A percentile compares a stretch with the other conserved stretches of the same genome.
phyloP scores from a whole-genome alignment of 805 yeast species.

The Candida railenensis region DNA sequence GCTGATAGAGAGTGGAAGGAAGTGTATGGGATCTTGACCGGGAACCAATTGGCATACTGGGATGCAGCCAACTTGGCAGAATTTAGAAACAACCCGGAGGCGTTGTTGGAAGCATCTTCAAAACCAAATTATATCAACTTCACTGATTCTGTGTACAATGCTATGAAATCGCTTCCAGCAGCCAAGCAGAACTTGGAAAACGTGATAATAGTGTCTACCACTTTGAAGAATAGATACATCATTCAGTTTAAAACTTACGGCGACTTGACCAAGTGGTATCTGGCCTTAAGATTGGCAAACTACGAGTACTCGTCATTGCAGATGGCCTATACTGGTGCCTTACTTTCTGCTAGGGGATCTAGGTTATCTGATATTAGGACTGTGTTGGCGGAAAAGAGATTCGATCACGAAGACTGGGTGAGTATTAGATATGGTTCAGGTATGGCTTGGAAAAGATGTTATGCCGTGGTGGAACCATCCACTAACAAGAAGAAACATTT shows the following conservation, averaged over 20 bases:
- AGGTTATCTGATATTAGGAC: slow-evolving; percentile 83
- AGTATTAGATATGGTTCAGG: slow-evolving; percentile 94
- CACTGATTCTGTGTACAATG: slow-evolving; percentile 83
- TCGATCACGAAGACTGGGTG: slow-evolving; percentile 90
- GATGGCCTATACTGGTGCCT: slow-evolving; percentile 95
- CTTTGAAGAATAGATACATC: slow-evolving; percentile 83
- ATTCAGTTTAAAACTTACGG: slow-evolving; percentile 71
- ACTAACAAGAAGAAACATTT: slow-evolving; percentile 45
- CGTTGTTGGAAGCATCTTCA: slow-evolving; percentile 55
- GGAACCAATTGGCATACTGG: slow-evolving; percentile 92
- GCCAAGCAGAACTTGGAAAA: slow-evolving; percentile 64
- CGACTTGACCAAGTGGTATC: slow-evolving; percentile 72
- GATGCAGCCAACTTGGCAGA: slow-evolving; percentile 67
- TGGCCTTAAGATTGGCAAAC: slow-evolving; percentile 76
- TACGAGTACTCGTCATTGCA: slow-evolving; percentile 83
- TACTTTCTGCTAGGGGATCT: slow-evolving; percentile 88
- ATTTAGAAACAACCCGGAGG: slow-evolving; percentile 51
- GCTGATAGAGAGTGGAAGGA: slow-evolving; percentile 85
- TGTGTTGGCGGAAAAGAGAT: slow-evolving; percentile 79
- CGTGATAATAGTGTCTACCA: slow-evolving; percentile 87
- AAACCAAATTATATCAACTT: slow-evolving; percentile 88
- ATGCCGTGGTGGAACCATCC: slow-evolving; percentile 82
- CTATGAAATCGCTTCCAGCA: slow-evolving; percentile 64
- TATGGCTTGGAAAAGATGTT: slow-evolving; percentile 96
- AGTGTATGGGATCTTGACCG: slow-evolving; percentile 87